Base-by-base conservation (phyloP, 371 early-diverging fungal species). In the Zopfochytrium polystomum region DNA sequence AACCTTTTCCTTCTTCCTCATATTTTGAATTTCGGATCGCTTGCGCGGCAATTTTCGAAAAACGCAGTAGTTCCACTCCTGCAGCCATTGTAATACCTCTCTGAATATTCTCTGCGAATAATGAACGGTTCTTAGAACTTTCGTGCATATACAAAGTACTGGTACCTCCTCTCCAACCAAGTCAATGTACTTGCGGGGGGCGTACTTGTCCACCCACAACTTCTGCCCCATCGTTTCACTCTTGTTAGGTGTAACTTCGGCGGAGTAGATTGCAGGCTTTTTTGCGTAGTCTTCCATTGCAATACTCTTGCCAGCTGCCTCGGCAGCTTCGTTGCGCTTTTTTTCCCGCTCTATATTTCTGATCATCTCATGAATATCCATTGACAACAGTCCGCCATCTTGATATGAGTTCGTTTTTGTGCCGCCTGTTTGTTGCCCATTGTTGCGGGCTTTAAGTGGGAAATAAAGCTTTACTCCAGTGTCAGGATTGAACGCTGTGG, bases 61-160 rank as follows among this genome's bases (percentile, higher is more conserved):
- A 0, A 96, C 96, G 63, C 96, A 96, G 42, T 79, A 85, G 70
- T 98, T 96, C 98, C 98, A 98, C 44, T 89, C 82, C 62, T 94
- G 95, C 27, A 96, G 85, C 98, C 98, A 98, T 51, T 77, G 76
- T 50, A 96, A 67, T 0, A 93, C 92, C 27, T 88, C 87, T 6
- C 93, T 83, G 66, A 94, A 94, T 1, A 92, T 72, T 35, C 87
- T 73, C 86, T 86, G 62, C 29, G 26, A 13, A 18, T 51, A 25
- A n/a, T n/a, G n/a, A n/a, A n/a, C n/a, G n/a, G n/a, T n/a, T n/a
- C n/a, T n/a, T n/a, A n/a, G n/a, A n/a, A n/a, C n/a, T n/a, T n/a
- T n/a, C n/a, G n/a, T n/a, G n/a, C n/a, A 7, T 26, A 13, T 38
- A 43, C 45, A 1, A 15, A 13, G 58, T 11, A 13, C 20, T 30